Conservation (phyloP, 2,329 filamentous ascomycete genomes). For the Xylariaceae sp. region DNA sequence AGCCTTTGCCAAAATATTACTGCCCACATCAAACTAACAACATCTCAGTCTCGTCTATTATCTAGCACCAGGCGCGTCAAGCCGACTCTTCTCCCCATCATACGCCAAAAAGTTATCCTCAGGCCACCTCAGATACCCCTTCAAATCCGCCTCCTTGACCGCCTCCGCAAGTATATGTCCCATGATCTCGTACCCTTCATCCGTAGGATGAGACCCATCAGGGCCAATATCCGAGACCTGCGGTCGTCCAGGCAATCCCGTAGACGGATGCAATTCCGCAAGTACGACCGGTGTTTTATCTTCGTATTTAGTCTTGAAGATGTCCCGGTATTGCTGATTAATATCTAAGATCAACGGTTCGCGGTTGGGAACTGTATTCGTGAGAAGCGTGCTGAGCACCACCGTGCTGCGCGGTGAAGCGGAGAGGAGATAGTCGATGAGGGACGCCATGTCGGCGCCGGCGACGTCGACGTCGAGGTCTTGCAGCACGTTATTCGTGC, state of each 20-base stretch:
- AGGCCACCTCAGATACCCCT: slow-evolving; percentile 25
- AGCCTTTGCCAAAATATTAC: not conserved
- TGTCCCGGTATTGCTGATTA: slow-evolving; percentile 28
- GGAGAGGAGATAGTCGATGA: slow-evolving; percentile 29
- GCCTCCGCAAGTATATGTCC: slow-evolving; percentile 25
- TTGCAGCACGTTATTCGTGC: slow-evolving; percentile 32
- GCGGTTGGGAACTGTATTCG: slow-evolving; percentile 26
- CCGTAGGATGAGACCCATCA: slow-evolving; percentile 28
- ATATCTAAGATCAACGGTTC: slow-evolving; percentile 27
- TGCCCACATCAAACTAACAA: not conserved
- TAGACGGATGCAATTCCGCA: slow-evolving; percentile 30
- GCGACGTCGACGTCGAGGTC: slow-evolving; percentile 24
- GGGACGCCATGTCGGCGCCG: slow-evolving; percentile 24
- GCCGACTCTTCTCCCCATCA: slow-evolving; percentile 25
- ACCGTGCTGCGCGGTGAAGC: slow-evolving; percentile 28
- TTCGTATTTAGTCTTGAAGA: slow-evolving; percentile 22
- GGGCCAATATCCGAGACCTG: slow-evolving; percentile 24
- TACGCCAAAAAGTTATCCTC: slow-evolving; percentile 24
- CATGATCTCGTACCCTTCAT: slow-evolving; percentile 29
- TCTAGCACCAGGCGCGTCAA: not conserved
- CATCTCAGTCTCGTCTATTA: not conserved
- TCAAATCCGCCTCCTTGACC: slow-evolving; percentile 24
- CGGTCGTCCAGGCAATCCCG: slow-evolving; percentile 22
- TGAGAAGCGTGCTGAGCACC: slow-evolving; percentile 28
- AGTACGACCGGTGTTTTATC: slow-evolving; percentile 26